Percentiles rank a stretch among this genome's conserved stretches.
These are phyloP conservation scores for Termitomyces sp. DNA, from an alignment of 768 basidiomycete genomes.

Conservation along the genomic window DNA sequence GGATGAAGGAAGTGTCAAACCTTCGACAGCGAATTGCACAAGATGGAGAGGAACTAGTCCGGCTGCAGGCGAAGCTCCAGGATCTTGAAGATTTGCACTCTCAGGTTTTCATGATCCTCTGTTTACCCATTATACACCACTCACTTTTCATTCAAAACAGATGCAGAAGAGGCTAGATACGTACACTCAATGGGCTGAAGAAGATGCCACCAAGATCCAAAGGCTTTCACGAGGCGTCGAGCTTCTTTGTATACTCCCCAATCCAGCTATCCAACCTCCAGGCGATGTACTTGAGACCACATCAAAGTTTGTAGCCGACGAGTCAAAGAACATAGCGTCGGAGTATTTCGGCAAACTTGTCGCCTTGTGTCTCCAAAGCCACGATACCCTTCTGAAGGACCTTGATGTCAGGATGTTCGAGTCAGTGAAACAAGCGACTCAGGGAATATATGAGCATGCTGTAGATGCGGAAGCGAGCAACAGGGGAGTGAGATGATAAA, in stretches of 20 bases:
- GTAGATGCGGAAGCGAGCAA: not conserved
- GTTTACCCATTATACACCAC: too few species aligned
- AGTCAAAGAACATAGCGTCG: not conserved
- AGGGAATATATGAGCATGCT: not conserved
- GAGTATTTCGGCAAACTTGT: not conserved
- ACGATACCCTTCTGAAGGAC: not conserved
- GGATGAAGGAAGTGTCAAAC: not conserved
- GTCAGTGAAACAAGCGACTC: not conserved
- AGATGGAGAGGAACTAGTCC: not conserved
- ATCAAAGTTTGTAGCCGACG: not conserved
- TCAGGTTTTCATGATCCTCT: not conserved
- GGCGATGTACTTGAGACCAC: not conserved
- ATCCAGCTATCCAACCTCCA: not conserved
- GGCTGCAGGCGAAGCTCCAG: not conserved
- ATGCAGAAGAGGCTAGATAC: not conserved
- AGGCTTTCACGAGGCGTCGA: not conserved
- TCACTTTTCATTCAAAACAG: not conserved
- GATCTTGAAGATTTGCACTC: not conserved
- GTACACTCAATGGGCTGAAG: not conserved
- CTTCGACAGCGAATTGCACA: not conserved
- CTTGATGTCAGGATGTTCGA: not conserved
- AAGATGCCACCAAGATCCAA: constrained; percentile 1
- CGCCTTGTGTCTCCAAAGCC: not conserved
- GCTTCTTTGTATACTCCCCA: constrained; percentile 1
- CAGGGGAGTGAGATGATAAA: not conserved